These are phyloP conservation scores for Populus euphratica DNA, from an alignment of 345 rosid species.

Conservation along the genomic window DNA sequence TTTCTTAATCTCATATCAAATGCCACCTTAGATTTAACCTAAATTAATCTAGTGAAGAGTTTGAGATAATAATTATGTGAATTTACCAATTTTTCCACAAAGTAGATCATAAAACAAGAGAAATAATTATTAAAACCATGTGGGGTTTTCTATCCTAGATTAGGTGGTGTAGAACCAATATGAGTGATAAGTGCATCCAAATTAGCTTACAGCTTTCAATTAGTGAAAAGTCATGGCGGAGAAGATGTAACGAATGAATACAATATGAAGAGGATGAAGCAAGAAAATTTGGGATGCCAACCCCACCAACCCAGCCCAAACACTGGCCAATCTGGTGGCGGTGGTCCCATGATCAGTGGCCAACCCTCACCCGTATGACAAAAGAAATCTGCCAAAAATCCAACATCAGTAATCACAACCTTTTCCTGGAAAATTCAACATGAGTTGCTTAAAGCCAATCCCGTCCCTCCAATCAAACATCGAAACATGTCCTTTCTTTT, in stretches of 20 bases:
- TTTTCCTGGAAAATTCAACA: neutral
- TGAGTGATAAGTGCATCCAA: neutral
- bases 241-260: neutral
- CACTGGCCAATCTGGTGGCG: neutral
- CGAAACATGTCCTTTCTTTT: constrained; percentile 12
- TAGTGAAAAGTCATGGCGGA: neutral
- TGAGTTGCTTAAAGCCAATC: neutral
- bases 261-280: neutral
- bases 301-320: constrained; percentile 39
- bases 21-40: no score
- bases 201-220: neutral
- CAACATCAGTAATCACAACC: neutral
- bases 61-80: neutral
- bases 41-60: neutral
- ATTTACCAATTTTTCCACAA: neutral
- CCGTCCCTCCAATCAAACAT: constrained; percentile 5
- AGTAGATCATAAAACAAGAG: neutral
- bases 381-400: neutral
- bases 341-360: constrained; percentile 44
- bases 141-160: neutral
- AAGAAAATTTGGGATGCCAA: constrained; percentile 47
- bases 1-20: no score
- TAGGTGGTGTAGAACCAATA: neutral
- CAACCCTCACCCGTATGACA: constrained; percentile 37
- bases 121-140: neutral